Evolutionary conservation across 371 early-diverging fungal species (phyloP), one percentile per base, ranked within the genome.

Genomic region (Mucor mucedo): DNA sequence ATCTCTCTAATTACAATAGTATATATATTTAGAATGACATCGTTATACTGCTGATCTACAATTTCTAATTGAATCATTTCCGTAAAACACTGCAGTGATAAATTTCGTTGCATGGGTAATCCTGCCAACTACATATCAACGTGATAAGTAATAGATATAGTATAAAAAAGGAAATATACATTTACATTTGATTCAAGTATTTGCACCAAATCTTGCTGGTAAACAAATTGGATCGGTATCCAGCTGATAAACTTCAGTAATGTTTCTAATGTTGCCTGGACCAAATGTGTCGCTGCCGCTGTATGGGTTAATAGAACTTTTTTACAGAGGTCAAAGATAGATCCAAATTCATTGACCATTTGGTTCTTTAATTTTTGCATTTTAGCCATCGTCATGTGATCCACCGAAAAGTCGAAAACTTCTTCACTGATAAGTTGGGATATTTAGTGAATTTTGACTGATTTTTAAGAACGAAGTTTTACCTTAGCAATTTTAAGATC

Each of bases 391-490:
- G 98, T 97, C 90, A 98, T 91, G 70, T 91, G 90, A 76, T 95
- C 98, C 40, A 91, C 90, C 6, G 92, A 91, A 69, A 87, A 96
- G 64, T 97, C 97, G 78, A 96, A 99, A 57, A 98, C 91, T 73
- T 98, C 96, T 76, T 99, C 99, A 73, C 94, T 94, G 4, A n/a
- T 38, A 27, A 9, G 16, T 42, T 52, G 32, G n/a, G 16, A 30
- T 32, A 47, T 13, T 3, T 14, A 45, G n/a, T n/a, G 9, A 28
- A 38, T 40, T 40, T 29, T 10, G 5, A 14, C 21, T 21, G 21
- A 21, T 21, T 21, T 21, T 21, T 21, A 21, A 21, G 21, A 21
- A 21, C 21, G 21, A 21, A 21, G 14, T 11, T 50, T 13, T 70
- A 92, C 94, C 94, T 94, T 27, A 98, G 78, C 40, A 95, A 82